Conservation (phyloP, 139 green algal species). For the Ettlia oleoabundans region DNA sequence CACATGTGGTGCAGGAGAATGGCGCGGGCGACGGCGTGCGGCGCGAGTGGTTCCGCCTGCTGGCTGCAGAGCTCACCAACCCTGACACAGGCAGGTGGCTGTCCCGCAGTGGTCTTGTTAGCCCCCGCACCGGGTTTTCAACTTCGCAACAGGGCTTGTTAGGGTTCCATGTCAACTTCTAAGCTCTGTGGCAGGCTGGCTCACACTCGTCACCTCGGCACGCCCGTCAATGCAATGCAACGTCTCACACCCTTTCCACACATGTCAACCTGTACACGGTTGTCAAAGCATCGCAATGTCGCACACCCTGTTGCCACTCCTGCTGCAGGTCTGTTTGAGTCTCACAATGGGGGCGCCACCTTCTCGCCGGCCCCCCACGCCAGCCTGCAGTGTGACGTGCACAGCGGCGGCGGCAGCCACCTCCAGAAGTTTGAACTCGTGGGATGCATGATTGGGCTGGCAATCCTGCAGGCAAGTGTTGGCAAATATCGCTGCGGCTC, state of each 20-base stretch:
- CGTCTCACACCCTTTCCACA: too few species aligned
- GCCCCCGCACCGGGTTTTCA: neutral
- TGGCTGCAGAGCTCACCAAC: slow-evolving; percentile 32
- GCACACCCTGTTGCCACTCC: too few species aligned
- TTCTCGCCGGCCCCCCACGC: slow-evolving; percentile 23
- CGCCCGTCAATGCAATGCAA: too few species aligned
- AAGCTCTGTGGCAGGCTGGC: too few species aligned
- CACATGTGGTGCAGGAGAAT: slow-evolving; percentile 21
- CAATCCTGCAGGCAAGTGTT: slow-evolving; percentile 34
- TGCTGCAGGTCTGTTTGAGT: slow-evolving; percentile 42
- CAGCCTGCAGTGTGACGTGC: slow-evolving; percentile 22
- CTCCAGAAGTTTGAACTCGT: slow-evolving; percentile 42
- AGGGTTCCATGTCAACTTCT: too few species aligned
- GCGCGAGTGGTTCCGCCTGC: slow-evolving; percentile 42
- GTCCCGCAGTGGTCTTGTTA: neutral
- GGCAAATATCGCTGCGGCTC: too few species aligned
- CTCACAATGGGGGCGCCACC: slow-evolving; percentile 28
- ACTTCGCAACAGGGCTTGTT: too few species aligned
- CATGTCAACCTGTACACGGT: too few species aligned
- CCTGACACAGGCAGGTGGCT: neutral
- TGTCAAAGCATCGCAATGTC: too few species aligned
- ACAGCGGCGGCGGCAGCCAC: neutral
- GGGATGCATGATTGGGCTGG: slow-evolving; percentile 33
- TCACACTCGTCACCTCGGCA: too few species aligned
- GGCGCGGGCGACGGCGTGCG: slow-evolving; percentile 37